A percentile compares a stretch with the other conserved stretches of the same genome.
Conservation (phyloP, 2,329 filamentous ascomycete genomes). For the Colletotrichum noveboracense region DNA sequence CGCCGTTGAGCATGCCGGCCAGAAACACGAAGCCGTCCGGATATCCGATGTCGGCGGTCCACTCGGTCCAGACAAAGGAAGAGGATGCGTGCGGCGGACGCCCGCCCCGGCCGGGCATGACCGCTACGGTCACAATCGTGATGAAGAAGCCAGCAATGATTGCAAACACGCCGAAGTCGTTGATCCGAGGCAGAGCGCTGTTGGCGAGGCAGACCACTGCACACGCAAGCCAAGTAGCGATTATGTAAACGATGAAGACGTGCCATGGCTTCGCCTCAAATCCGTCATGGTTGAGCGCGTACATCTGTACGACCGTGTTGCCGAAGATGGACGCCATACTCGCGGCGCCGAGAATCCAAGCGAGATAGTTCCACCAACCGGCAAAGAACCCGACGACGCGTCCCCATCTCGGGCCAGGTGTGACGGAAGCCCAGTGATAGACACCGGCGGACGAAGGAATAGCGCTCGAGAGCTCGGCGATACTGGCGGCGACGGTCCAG, state of each 20-base stretch:
- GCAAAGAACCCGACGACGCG: conserved; percentile 52
- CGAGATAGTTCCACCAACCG: conserved; percentile 51
- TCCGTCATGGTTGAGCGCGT: conserved; percentile 42
- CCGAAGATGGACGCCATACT: conserved; percentile 46
- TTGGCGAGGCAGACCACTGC: conserved; percentile 58
- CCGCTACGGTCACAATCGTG: conserved; percentile 59
- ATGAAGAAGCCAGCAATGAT: conserved; percentile 59
- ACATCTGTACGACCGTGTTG: conserved; percentile 48
- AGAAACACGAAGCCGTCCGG: conserved; percentile 46
- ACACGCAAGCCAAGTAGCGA: conserved; percentile 44
- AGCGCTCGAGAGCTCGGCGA: conserved; percentile 65
- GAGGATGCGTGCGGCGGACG: conserved; percentile 34
- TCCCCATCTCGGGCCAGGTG: conserved; percentile 56
- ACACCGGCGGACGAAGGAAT: conserved; percentile 67
- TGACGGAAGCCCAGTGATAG: conserved; percentile 67
- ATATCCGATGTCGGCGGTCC: conserved; percentile 44
- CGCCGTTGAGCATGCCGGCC: conserved; percentile 63
- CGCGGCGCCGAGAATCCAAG: conserved; percentile 43
- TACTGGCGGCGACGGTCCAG: conserved; percentile 61
- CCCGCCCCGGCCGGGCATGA: conserved; percentile 48
- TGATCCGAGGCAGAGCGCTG: conserved; percentile 54
- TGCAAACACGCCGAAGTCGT: conserved; percentile 58
- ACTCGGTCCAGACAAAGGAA: conserved; percentile 45
- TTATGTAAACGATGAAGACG: conserved; percentile 46
- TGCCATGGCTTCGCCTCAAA: conserved; percentile 45